phyloP scores from a whole-genome alignment of 352 stramenopile species.

The Plasmopara viticola region DNA sequence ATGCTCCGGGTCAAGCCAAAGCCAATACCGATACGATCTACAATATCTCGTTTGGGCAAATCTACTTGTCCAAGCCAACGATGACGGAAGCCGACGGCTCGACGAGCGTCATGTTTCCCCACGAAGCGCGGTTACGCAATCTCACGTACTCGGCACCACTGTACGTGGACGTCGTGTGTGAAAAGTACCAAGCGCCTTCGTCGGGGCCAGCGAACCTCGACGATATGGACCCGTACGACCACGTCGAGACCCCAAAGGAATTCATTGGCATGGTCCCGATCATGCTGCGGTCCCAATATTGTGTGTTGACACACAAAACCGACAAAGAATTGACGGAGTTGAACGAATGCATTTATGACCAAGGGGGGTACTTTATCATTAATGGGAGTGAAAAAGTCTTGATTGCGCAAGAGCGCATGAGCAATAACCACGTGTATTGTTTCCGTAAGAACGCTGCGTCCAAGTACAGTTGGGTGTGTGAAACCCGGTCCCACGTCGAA shows the following conservation, averaged over 20 bases:
- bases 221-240: conserved; percentile 84
- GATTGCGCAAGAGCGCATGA: conserved; percentile 99
- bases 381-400: conserved; percentile 98
- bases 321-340: conserved; percentile 92
- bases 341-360: conserved; percentile 99
- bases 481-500: conserved; percentile 96
- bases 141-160: conserved; percentile 98
- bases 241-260: conserved; percentile 86
- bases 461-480: conserved; percentile 96
- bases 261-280: conserved; percentile 99
- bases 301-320: conserved; percentile 89
- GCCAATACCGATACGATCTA: conserved; percentile 89
- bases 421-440: conserved; percentile 99
- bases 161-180: conserved; percentile 97
- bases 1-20: conserved; percentile 92
- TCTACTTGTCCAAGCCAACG: conserved; percentile 97
- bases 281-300: conserved; percentile 97
- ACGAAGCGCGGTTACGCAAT: conserved; percentile 97
- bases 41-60: conserved; percentile 97
- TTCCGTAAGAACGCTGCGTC: conserved; percentile 97
- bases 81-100: conserved; percentile 96
- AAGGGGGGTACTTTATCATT: conserved; percentile 99
- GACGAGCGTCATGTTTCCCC: conserved; percentile 98
- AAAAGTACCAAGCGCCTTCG: conserved; percentile 75
- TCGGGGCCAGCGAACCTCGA: conserved; percentile 69